Evolutionary conservation across 495 filamentous ascomycete species (phyloP), one percentile per base, ranked within the genome.

Genomic region (Hypoxylon crocopeplum): DNA sequence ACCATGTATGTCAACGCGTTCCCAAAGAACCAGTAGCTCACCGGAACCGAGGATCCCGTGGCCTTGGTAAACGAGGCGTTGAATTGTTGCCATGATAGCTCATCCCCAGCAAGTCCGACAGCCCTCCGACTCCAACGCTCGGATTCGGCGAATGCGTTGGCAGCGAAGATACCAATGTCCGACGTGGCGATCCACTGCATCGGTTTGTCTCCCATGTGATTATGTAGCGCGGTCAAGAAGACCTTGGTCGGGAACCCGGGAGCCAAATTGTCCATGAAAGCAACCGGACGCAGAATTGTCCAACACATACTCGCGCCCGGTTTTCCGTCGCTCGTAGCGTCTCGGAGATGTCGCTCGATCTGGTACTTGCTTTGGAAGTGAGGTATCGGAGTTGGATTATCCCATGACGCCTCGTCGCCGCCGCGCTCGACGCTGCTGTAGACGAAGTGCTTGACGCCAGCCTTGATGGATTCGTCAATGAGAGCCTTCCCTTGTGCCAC

Each of bases 381-480:
- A 21, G 86, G 84, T 36, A 91, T 76, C 0, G 77, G 68, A 0
- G 88, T 91, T 5, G 79, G 73, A 53, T 83, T 86, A 6, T 73
- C 60, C 57, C 79, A 79, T 20, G 81, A 86, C 0, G 67, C 67
- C 3, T 77, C 72, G 12, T 76, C 72, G 21, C 86, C 88, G 36
- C 87, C 86, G 3, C 88, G 85, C 61, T 91, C 88, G 5, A 89
- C 86, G 39, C 80, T 84, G 33, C 75, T 80, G 73, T 89, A 91
- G 7, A 92, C 83, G 65, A 92, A 88, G 61, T 85, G 79, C 48
- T 77, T 74, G 48, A 91, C 84, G 13, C 79, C 77, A 11, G 82
- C 62, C 24, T 78, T 76, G 51, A 91, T 54, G 6, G 82, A 74
- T 11, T 75, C 81, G 54, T 90, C 84, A 47, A 92, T 73, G 12